Conservation (phyloP, 2,329 filamentous ascomycete species). For the Pseudopithomyces chartarum region DNA sequence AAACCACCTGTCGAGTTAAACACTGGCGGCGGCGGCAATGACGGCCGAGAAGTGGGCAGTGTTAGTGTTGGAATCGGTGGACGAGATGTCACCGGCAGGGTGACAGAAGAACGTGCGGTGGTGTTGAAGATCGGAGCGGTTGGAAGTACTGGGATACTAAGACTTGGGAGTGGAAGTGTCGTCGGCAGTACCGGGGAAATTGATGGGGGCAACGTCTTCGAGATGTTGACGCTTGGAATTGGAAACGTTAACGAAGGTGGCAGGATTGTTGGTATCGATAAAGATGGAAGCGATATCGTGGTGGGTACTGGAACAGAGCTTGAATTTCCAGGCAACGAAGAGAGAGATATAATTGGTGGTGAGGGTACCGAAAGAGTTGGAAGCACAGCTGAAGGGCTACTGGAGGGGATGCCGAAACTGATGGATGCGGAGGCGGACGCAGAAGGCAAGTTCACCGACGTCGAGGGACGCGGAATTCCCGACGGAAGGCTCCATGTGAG, state of each 20-base stretch:
- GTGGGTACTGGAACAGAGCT: not conserved
- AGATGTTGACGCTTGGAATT: conserved; percentile 1
- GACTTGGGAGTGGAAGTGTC: not conserved
- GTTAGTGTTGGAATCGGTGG: not conserved
- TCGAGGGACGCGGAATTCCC: conserved; percentile 1
- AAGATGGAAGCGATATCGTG: not conserved
- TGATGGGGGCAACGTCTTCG: not conserved
- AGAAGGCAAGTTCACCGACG: not conserved
- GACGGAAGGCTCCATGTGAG: conserved; percentile 5
- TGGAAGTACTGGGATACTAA: not conserved
- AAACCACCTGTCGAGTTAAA: not conserved
- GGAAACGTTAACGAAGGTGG: not conserved
- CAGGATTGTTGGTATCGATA: not conserved
- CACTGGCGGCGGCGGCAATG: not conserved
- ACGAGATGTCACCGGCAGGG: not conserved
- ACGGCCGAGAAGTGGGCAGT: not conserved
- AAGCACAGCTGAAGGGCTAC: not conserved
- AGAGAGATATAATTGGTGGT: not conserved
- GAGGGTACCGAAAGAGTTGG: not conserved
- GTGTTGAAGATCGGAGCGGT: not conserved
- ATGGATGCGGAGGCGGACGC: not conserved
- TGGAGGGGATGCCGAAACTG: not conserved
- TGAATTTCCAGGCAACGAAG: not conserved
- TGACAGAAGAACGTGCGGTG: not conserved
- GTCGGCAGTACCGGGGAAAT: not conserved